Conservation (phyloP, 768 basidiomycete genomes). For the Russula compacta region DNA sequence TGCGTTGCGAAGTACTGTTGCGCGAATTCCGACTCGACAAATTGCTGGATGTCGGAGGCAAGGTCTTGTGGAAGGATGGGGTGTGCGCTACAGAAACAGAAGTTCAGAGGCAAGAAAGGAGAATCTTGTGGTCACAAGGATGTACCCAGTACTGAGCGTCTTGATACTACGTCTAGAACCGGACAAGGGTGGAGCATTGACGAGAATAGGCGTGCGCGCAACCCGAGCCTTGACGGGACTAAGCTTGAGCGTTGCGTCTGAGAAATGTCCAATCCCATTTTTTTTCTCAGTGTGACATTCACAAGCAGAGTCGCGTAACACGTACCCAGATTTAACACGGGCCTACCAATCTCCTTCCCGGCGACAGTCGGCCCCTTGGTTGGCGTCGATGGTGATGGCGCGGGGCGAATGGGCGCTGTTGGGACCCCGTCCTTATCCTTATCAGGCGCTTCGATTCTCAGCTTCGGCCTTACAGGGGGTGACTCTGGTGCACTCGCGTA, state of each 20-base stretch:
- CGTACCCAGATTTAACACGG: constrained; percentile 63
- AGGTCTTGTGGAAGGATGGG: constrained; percentile 75
- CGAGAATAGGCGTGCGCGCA: constrained; percentile 52
- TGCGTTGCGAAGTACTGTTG: constrained; percentile 84
- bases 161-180: constrained; percentile 23
- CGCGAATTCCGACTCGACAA: constrained; percentile 80
- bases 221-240: constrained; percentile 64
- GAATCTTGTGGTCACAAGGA: constrained; percentile 7
- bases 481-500: constrained; percentile 18
- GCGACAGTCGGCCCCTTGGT: constrained; percentile 19
- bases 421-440: background rate
- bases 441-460: background rate
- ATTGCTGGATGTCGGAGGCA: constrained; percentile 77
- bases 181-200: constrained; percentile 27
- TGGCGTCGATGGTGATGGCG: constrained; percentile 5
- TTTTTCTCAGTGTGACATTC: background rate
- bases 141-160: constrained; percentile 60
- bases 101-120: background rate
- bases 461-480: background rate
- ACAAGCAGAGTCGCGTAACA: constrained; percentile 11
- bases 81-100: constrained; percentile 45
- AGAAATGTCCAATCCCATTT: background rate
- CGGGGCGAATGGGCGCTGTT: background rate
- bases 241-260: constrained; percentile 62
- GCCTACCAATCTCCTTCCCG: constrained; percentile 59